phyloP scores from a whole-genome alignment of 192 early-diverging fungal species.

The Spinellus fusiger region DNA sequence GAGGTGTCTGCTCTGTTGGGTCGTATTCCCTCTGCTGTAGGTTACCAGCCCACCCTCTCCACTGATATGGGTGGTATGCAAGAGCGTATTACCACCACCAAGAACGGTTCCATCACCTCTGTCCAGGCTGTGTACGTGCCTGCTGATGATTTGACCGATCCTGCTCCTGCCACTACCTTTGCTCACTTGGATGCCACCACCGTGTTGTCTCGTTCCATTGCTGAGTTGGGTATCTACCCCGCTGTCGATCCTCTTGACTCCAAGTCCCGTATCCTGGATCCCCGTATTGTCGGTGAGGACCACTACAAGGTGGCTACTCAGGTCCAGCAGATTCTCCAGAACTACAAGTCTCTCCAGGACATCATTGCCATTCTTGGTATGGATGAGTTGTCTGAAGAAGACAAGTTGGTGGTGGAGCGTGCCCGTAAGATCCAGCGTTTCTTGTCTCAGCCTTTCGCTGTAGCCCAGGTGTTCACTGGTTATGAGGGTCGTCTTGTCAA shows the following conservation, averaged over 20 bases:
- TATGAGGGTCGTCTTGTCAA: slow-evolving; percentile 91
- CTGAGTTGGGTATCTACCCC: slow-evolving; percentile 99
- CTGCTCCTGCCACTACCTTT: slow-evolving; percentile 97
- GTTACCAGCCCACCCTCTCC: slow-evolving; percentile 98
- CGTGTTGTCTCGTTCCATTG: slow-evolving; percentile 96
- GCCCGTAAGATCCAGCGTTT: slow-evolving; percentile 99
- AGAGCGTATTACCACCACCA: slow-evolving; percentile 99
- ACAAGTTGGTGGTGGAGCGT: slow-evolving; percentile 93
- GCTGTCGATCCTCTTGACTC: slow-evolving; percentile 98
- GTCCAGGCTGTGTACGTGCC: slow-evolving; percentile 98
- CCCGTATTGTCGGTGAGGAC: slow-evolving; percentile 91
- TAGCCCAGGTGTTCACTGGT: slow-evolving; percentile 97
- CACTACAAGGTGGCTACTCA: slow-evolving; percentile 93
- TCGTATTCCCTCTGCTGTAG: slow-evolving; percentile 99
- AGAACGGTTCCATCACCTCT: slow-evolving; percentile 99
- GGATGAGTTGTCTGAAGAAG: slow-evolving; percentile 98
- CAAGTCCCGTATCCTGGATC: slow-evolving; percentile 97
- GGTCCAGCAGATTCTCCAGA: slow-evolving; percentile 94
- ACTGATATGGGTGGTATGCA: slow-evolving; percentile 99
- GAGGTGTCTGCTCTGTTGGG: slow-evolving; percentile 98
- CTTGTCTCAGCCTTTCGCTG: slow-evolving; percentile 98
- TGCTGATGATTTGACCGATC: slow-evolving; percentile 99
- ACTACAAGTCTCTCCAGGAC: slow-evolving; percentile 98
- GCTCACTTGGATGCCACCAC: slow-evolving; percentile 99
- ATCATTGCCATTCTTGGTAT: slow-evolving; percentile 99